A percentile compares a stretch with the other conserved stretches of the same genome.
phyloP scores from a whole-genome alignment of 306 rosid genomes.

The Trifolium dubium region DNA sequence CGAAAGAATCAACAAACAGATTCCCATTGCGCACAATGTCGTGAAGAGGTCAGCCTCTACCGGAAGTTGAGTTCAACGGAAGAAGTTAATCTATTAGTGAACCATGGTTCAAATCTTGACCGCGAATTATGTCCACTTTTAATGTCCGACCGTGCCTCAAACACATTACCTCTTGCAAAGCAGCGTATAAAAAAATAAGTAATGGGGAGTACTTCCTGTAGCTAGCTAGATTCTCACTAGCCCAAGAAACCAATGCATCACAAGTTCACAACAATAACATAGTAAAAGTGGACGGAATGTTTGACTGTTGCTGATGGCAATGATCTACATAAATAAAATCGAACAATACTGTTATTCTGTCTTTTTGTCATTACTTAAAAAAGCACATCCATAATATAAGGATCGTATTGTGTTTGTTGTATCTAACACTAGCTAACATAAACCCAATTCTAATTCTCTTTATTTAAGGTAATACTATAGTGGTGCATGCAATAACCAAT shows the following conservation, averaged over 20 bases:
- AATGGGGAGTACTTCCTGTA: neutral
- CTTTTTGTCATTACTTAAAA: constrained; percentile 41
- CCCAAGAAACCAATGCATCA: neutral
- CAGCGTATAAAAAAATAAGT: no score
- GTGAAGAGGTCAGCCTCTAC: no score
- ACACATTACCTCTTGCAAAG: neutral
- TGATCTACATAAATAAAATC: neutral
- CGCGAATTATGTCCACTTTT: no score
- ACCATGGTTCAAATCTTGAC: no score
- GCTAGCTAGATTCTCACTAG: neutral
- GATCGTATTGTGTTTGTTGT: constrained; percentile 25
- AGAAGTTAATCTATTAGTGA: no score
- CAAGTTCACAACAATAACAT: neutral
- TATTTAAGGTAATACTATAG: constrained; percentile 11
- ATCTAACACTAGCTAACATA: constrained; percentile 18
- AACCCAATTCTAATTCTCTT: neutral
- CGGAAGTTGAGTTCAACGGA: no score
- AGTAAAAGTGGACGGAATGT: constrained; percentile 34
- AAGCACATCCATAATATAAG: constrained; percentile 37
- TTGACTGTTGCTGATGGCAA: constrained; percentile 34
- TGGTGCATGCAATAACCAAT: constrained; percentile 1
- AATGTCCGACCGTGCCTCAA: no score
- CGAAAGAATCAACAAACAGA: no score
- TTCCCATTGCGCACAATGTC: no score
- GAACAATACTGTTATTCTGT: neutral